These are phyloP conservation scores for Russula foetens DNA, from an alignment of 768 basidiomycete species.

Conservation along the genomic window DNA sequence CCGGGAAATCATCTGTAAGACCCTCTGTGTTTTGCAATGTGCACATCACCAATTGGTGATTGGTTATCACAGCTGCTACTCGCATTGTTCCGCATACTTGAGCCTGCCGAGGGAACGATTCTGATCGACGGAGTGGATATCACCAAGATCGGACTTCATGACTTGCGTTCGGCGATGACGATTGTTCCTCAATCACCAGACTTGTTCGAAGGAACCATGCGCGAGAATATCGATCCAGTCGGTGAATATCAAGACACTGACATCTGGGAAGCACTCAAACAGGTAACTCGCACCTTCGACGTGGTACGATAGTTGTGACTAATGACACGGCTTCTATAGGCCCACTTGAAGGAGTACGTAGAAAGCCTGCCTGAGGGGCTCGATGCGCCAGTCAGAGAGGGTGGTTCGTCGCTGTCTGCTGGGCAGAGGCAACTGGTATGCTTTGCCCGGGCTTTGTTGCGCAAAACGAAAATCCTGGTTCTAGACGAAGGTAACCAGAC, in stretches of 20 bases:
- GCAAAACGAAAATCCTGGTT: conserved; percentile 82
- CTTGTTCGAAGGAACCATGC: conserved; percentile 61
- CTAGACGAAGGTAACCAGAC: conserved; percentile 71
- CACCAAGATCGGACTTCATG: conserved; percentile 64
- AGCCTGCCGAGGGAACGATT: conserved; percentile 59
- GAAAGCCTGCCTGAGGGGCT: conserved; percentile 57
- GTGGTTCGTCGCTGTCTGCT: conserved; percentile 71
- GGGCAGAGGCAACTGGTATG: conserved; percentile 87
- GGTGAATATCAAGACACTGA: conserved; percentile 65
- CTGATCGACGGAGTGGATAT: conserved; percentile 71
- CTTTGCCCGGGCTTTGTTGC: conserved; percentile 76
- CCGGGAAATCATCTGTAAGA: conserved; percentile 67
- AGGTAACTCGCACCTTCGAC: conserved; percentile 32
- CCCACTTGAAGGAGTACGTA: conserved; percentile 61
- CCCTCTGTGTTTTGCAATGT: not conserved
- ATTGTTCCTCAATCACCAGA: conserved; percentile 35
- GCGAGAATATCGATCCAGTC: conserved; percentile 87
- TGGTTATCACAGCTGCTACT: conserved; percentile 41
- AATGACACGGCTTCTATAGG: conserved; percentile 29
- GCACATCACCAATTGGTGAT: not conserved
- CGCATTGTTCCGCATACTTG: conserved; percentile 71
- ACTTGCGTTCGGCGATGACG: conserved; percentile 67
- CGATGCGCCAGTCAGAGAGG: conserved; percentile 69
- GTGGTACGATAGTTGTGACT: not conserved
- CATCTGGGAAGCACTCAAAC: conserved; percentile 82